Percentiles rank a stretch among this genome's conserved stretches.
phyloP scores from a whole-genome alignment of 2,329 filamentous ascomycete genomes.

The Colletotrichum plurivorum region DNA sequence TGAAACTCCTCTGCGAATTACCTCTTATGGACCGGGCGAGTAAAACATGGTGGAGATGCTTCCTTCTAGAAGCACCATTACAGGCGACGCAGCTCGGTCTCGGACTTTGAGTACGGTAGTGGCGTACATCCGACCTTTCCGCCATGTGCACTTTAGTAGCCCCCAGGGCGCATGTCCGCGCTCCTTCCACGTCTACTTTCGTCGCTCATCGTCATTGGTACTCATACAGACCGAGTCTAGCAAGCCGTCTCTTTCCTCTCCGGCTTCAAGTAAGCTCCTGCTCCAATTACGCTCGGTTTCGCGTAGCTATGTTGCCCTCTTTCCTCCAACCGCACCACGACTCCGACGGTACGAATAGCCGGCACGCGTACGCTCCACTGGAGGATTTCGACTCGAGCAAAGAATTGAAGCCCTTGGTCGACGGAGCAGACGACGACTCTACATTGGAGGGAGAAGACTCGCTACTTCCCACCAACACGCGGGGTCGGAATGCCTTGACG shows the following conservation, averaged over 20 bases:
- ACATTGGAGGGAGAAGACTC: slow-evolving; percentile 3
- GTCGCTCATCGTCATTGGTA: background rate
- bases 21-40: slow-evolving; percentile 5
- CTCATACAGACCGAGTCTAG: background rate
- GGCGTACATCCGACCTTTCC: background rate
- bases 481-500: background rate
- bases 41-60: background rate
- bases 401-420: slow-evolving; percentile 15
- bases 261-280: background rate
- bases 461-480: background rate
- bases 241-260: background rate
- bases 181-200: background rate
- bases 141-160: rapidly evolving
- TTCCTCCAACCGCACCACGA: slow-evolving; percentile 1
- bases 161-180: background rate
- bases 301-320: slow-evolving; percentile 3
- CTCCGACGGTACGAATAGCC: background rate
- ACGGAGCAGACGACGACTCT: slow-evolving; percentile 2
- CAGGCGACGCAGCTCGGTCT: slow-evolving; percentile 3
- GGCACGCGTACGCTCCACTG: background rate
- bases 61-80: slow-evolving; percentile 9
- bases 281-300: background rate
- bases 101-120: background rate
- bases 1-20: slow-evolving; percentile 13
- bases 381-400: slow-evolving; percentile 2